These are phyloP conservation scores for Phycomyces blakesleeanus DNA, from an alignment of 192 early-diverging fungal genomes.

Conservation along the genomic window DNA sequence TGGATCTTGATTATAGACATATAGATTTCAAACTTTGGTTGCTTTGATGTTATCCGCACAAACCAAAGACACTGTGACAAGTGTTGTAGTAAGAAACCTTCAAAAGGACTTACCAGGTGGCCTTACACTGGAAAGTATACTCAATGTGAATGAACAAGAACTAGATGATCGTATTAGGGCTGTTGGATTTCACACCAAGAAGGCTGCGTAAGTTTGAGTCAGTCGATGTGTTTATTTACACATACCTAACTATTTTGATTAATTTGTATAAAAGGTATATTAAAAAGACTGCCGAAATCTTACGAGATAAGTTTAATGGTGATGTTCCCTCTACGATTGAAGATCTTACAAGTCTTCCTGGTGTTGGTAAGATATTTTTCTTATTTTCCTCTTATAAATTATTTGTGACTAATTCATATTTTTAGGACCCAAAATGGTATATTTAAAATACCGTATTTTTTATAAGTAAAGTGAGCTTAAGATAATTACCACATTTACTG, in stretches of 20 bases:
- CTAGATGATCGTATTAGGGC: conserved; percentile 71
- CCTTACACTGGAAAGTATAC: conserved; percentile 63
- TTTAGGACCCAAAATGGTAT: conserved; percentile 84
- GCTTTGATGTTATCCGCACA: conserved; percentile 89
- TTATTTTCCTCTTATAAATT: no score
- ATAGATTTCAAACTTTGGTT: conserved; percentile 80
- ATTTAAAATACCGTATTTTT: not conserved
- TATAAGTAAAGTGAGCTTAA: not conserved
- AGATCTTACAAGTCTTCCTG: conserved; percentile 74
- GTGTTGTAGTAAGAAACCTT: conserved; percentile 69
- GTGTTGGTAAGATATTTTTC: conserved; percentile 56
- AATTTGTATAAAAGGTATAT: conserved; percentile 46
- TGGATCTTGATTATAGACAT: conserved; percentile 35
- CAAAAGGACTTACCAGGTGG: conserved; percentile 60
- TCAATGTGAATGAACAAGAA: conserved; percentile 52
- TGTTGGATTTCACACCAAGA: conserved; percentile 90
- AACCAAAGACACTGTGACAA: conserved; percentile 88
- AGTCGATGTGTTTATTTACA: not conserved
- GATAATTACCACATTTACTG: not conserved
- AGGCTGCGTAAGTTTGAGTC: conserved; percentile 48
- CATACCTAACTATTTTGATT: not conserved
- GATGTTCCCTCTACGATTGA: conserved; percentile 85
- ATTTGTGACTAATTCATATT: not conserved
- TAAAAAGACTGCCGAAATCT: conserved; percentile 73
- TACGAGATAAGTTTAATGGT: conserved; percentile 62